These are phyloP conservation scores for Brassica carinata DNA, from an alignment of 345 rosid species.

Conservation along the genomic window DNA sequence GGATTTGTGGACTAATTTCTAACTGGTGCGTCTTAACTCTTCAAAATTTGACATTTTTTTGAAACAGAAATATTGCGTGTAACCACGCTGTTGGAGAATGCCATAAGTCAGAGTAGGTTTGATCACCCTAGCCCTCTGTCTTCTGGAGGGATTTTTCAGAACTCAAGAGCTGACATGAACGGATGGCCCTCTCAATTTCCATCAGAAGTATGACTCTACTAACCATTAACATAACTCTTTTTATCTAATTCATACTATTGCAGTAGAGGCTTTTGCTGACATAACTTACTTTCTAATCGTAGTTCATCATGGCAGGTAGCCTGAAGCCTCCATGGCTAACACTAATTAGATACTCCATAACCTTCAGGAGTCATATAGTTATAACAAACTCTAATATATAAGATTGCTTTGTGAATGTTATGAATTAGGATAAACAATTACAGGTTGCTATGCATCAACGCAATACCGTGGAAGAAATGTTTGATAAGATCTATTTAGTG, in stretches of 20 bases:
- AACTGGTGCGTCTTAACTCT: slow-evolving; percentile 91
- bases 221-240: slow-evolving; percentile 95
- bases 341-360: slow-evolving; percentile 26
- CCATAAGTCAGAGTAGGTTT: slow-evolving; percentile 98
- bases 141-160: slow-evolving; percentile 93
- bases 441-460: slow-evolving; percentile 22
- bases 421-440: slow-evolving; percentile 20
- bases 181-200: slow-evolving; percentile 96
- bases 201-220: slow-evolving; percentile 98
- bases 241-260: slow-evolving; percentile 60
- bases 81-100: slow-evolving; percentile 99
- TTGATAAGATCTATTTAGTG: slow-evolving; percentile 26
- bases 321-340: slow-evolving; percentile 41
- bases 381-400: slow-evolving; percentile 8
- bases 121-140: slow-evolving; percentile 96
- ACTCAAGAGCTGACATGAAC: slow-evolving; percentile 92
- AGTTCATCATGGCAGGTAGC: slow-evolving; percentile 52
- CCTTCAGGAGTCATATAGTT: slow-evolving; percentile 22
- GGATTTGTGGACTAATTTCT: slow-evolving; percentile 70
- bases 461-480: slow-evolving; percentile 7
- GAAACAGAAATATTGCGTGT: slow-evolving; percentile 99
- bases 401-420: slow-evolving; percentile 14
- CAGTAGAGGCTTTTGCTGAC: slow-evolving; percentile 58
- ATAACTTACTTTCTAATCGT: slow-evolving; percentile 45
- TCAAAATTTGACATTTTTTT: slow-evolving; percentile 87